Evolutionary conservation across 495 filamentous ascomycete genomes (phyloP).

Genomic region (Neurospora sp.): DNA sequence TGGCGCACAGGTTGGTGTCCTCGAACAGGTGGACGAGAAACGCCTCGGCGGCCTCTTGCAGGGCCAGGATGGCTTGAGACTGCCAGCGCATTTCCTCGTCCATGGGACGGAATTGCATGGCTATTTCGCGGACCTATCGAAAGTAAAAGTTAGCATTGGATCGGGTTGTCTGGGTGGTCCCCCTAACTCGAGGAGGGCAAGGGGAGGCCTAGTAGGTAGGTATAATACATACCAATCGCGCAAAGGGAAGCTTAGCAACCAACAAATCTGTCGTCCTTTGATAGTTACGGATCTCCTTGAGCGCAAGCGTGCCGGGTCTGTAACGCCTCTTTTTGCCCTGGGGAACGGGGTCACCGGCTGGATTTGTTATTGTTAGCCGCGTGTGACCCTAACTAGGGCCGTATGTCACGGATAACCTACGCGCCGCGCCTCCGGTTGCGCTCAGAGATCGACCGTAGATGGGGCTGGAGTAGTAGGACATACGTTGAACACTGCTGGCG

Average conservation of each 20-base stretch:
- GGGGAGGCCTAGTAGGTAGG: too few relatives aligned
- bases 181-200: neutral
- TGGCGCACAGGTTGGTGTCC: slow-evolving; percentile 88
- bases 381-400: neutral
- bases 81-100: slow-evolving; percentile 74
- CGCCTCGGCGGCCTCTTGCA: slow-evolving; percentile 88
- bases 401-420: neutral
- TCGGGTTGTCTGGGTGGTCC: neutral
- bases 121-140: slow-evolving; percentile 72
- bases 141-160: neutral
- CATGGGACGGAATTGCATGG: slow-evolving; percentile 39
- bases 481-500: slow-evolving; percentile 19
- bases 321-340: slow-evolving; percentile 56
- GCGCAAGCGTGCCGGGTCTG: slow-evolving; percentile 71
- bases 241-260: slow-evolving; percentile 73
- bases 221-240: slow-evolving; percentile 55
- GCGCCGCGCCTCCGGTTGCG: neutral
- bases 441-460: neutral
- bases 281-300: slow-evolving; percentile 78
- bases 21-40: slow-evolving; percentile 93
- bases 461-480: neutral
- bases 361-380: neutral
- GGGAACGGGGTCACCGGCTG: slow-evolving; percentile 66
- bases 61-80: slow-evolving; percentile 76
- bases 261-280: slow-evolving; percentile 74